Evolutionary conservation across 2,329 filamentous ascomycete species (phyloP).

Genomic region (Colletotrichum lini): DNA sequence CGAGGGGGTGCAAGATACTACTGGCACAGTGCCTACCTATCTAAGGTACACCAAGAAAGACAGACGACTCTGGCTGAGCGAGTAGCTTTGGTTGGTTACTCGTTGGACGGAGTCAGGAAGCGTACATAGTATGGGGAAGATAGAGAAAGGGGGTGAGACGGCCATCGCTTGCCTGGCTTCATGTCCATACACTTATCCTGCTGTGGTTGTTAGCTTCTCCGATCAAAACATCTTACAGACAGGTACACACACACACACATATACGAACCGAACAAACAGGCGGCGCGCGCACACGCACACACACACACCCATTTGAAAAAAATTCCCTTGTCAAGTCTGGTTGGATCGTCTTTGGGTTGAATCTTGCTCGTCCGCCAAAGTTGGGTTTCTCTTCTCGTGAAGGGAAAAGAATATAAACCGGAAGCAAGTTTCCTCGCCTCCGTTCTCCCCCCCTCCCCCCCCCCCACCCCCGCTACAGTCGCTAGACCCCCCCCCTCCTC

Average conservation of each 20-base stretch:
- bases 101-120: background rate
- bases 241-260: background rate
- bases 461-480: conserved; percentile 11
- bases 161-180: background rate
- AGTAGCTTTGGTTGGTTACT: background rate
- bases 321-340: conserved; percentile 27
- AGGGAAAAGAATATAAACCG: conserved; percentile 2
- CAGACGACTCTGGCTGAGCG: background rate
- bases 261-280: too few species aligned
- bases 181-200: background rate
- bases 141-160: too few species aligned
- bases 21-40: too few species aligned
- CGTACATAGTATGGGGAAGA: too few species aligned
- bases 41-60: background rate
- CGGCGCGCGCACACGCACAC: background rate
- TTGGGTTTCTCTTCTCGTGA: background rate
- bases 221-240: too few species aligned
- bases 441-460: background rate
- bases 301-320: conserved; percentile 13
- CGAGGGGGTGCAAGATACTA: background rate
- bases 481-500: conserved; percentile 41
- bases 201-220: too few species aligned
- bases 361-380: background rate
- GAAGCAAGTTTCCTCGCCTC: conserved; percentile 30
- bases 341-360: background rate